Evolutionary conservation across 805 yeast species (phyloP).

Genomic region (Kurtzmaniella cleridarum): DNA sequence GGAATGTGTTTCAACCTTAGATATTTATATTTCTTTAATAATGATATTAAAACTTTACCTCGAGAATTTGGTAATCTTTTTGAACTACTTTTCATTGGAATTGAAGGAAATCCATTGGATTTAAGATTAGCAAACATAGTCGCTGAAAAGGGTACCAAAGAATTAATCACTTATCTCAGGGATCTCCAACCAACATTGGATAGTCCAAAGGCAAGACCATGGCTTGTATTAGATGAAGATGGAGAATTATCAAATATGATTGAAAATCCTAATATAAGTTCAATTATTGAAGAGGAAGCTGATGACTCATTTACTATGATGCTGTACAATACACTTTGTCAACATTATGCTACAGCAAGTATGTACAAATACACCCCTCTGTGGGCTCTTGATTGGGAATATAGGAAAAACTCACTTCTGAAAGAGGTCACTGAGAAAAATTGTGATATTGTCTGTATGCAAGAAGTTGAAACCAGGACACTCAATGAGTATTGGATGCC

Average conservation of each 20-base stretch:
- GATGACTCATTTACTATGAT: slow-evolving; percentile 61
- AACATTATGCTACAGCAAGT: slow-evolving; percentile 88
- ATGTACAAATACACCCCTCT: slow-evolving; percentile 93
- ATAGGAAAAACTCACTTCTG: slow-evolving; percentile 70
- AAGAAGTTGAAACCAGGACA: slow-evolving; percentile 88
- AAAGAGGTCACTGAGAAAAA: slow-evolving; percentile 62
- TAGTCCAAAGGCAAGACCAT: slow-evolving; percentile 70
- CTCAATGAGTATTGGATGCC: slow-evolving; percentile 87
- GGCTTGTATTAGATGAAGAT: slow-evolving; percentile 76
- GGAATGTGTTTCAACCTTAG: slow-evolving; percentile 78
- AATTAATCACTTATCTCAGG: slow-evolving; percentile 71
- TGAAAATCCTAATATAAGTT: slow-evolving; percentile 16
- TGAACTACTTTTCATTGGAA: slow-evolving; percentile 81
- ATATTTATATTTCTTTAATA: slow-evolving; percentile 83
- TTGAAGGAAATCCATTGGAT: slow-evolving; percentile 89
- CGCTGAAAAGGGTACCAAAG: slow-evolving; percentile 80
- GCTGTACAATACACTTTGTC: slow-evolving; percentile 90
- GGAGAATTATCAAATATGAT: slow-evolving; percentile 50
- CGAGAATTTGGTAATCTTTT: slow-evolving; percentile 78
- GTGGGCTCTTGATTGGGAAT: slow-evolving; percentile 95
- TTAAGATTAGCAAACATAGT: slow-evolving; percentile 57
- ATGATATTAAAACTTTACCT: slow-evolving; percentile 71
- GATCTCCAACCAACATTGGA: slow-evolving; percentile 70
- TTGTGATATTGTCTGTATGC: slow-evolving; percentile 83
- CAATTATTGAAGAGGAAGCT: slow-evolving; percentile 13